A percentile compares a stretch with the other conserved stretches of the same genome.
These are phyloP conservation scores for Haplosporangium gracile DNA, from an alignment of 192 early-diverging fungal species.

Conservation along the genomic window DNA sequence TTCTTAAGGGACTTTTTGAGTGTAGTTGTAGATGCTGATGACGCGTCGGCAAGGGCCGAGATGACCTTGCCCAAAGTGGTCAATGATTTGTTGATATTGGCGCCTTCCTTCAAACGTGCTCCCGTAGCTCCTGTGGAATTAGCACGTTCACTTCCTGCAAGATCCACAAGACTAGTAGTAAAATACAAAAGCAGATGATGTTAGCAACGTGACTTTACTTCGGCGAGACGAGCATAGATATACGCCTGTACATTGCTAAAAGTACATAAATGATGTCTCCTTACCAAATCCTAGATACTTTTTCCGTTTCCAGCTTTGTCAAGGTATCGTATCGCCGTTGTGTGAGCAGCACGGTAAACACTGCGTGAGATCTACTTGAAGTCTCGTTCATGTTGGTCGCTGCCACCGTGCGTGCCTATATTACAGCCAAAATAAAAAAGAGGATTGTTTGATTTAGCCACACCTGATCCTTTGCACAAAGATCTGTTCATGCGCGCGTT, in stretches of 20 bases:
- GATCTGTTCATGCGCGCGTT: too few species aligned
- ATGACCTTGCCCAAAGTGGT: constrained; percentile 96
- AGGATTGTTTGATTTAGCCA: neutral
- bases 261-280: neutral
- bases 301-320: constrained; percentile 75
- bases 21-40: constrained; percentile 28
- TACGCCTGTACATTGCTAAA: neutral
- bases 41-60: constrained; percentile 84
- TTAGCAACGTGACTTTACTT: neutral
- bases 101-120: constrained; percentile 88
- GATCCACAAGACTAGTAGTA: constrained; percentile 81
- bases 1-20: constrained; percentile 57
- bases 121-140: constrained; percentile 90
- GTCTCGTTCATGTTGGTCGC: constrained; percentile 96
- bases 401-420: constrained; percentile 87
- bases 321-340: constrained; percentile 67
- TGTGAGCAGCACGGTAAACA: constrained; percentile 83
- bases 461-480: neutral
- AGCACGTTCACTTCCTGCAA: constrained; percentile 95
- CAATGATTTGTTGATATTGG: constrained; percentile 94
- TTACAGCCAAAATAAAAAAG: neutral
- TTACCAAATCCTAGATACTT: constrained; percentile 81
- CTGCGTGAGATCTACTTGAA: constrained; percentile 90
- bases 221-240: neutral
- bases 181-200: neutral